These are phyloP conservation scores for Inonotus obliquus DNA, from an alignment of 1,284 basidiomycete species.

Conservation along the genomic window DNA sequence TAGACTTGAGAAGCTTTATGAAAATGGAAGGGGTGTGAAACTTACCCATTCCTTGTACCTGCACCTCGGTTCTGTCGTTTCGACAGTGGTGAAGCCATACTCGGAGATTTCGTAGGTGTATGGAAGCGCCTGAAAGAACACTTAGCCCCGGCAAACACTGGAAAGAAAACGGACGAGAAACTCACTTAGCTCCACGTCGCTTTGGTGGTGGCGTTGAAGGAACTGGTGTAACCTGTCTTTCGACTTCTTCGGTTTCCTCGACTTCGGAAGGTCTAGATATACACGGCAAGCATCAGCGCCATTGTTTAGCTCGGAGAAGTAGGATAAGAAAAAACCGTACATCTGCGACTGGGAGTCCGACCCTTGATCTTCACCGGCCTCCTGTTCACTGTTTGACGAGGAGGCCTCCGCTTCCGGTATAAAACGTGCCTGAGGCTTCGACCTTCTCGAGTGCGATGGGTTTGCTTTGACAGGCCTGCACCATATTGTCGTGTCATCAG, in stretches of 20 bases:
- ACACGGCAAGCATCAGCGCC: background rate
- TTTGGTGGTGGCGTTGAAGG: conserved; percentile 7
- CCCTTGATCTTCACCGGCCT: background rate
- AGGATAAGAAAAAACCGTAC: background rate
- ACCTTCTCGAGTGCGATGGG: background rate
- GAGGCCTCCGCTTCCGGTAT: background rate
- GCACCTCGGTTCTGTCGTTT: conserved; percentile 18
- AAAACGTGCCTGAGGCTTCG: background rate
- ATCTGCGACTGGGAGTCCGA: background rate
- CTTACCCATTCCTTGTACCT: conserved; percentile 1
- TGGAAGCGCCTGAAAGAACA: conserved; percentile 10
- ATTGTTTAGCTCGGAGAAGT: background rate
- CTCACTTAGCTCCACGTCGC: conserved; percentile 8
- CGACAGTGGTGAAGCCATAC: conserved; percentile 14
- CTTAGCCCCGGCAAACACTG: background rate
- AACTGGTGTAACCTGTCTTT: conserved; percentile 1
- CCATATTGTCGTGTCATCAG: background rate
- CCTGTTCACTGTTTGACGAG: background rate
- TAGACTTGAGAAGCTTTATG: background rate
- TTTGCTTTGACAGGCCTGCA: background rate
- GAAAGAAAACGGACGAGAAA: background rate
- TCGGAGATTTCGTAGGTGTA: conserved; percentile 16
- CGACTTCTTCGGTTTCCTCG: conserved; percentile 9
- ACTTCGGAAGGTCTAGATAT: background rate
- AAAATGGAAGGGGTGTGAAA: background rate